Evolutionary conservation across 805 yeast species (phyloP), one percentile per base, ranked within the genome.

Genomic region (Myxozyma mucilagina): DNA sequence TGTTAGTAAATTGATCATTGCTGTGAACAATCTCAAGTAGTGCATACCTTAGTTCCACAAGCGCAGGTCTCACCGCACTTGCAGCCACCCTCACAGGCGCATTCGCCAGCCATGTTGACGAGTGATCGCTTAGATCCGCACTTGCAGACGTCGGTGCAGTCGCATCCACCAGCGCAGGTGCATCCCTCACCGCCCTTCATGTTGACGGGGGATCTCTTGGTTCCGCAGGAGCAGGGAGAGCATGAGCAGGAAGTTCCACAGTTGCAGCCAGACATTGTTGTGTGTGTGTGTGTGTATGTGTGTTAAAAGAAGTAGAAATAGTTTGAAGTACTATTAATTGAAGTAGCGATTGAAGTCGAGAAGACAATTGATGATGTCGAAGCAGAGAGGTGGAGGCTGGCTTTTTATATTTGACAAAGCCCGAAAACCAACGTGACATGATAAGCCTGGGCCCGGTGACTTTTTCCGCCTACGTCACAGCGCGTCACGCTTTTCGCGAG

Each of bases 51-150:
- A 38, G 34, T 51, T 2, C 63, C 59, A 56, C 63, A 59, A 16
- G 59, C 45, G 59, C 59, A 54, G 41, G 56, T 54, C 9, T 35
- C 36, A 9, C 59, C 53, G 59, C 63, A 59, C 32, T 57, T 36
- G 56, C 63, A 59, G 43, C 52, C 42, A n/a, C 50, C 56, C 44
- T 47, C 59, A 31, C 63, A 59, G 32, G 42, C 47, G 52, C 63
- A 59, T 47, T 53, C 62, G 9, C 59, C 63, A 35, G 59, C 63
- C 55, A 59, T 48, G 59, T 44, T 50, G 16, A 59, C 63, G 29
- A 39, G 45, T 16, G 55, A 14, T 14, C 56, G 44, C 51, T 39
- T 47, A 8, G 57, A 47, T 41, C 44, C 44, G 53, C 63, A 59
- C 39, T 47, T 59, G 58, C 62, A 59, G n/a, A 44, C 45, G 35